Evolutionary conservation across 768 basidiomycete genomes (phyloP).

Genomic region (Phlebiopsis gigantea): DNA sequence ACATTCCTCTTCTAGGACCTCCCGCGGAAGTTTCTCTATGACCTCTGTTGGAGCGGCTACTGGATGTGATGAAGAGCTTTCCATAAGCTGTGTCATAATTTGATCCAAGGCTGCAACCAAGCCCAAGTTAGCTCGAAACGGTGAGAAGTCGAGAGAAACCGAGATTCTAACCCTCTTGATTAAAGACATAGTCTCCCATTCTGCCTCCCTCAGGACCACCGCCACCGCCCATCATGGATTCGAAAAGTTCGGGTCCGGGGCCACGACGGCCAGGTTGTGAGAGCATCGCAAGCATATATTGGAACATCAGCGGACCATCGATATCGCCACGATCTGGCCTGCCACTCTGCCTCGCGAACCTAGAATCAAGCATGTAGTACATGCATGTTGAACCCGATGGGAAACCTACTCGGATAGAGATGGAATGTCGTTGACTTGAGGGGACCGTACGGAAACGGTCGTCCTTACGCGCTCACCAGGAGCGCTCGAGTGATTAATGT

Average conservation of each 20-base stretch:
- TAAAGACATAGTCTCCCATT: constrained; percentile 91
- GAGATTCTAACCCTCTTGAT: constrained; percentile 68
- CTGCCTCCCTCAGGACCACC: constrained; percentile 41
- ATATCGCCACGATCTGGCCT: constrained; percentile 30
- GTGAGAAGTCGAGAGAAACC: neutral
- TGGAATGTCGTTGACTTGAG: constrained; percentile 8
- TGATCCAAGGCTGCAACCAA: constrained; percentile 55
- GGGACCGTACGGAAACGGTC: constrained; percentile 4
- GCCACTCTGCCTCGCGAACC: constrained; percentile 34
- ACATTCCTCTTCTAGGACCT: constrained; percentile 61
- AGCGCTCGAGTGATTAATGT: constrained; percentile 18
- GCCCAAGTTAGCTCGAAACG: neutral
- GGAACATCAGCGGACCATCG: constrained; percentile 60
- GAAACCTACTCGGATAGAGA: constrained; percentile 13
- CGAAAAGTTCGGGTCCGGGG: constrained; percentile 39
- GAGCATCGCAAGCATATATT: constrained; percentile 65
- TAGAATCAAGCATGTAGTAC: constrained; percentile 20
- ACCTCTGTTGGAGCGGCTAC: constrained; percentile 83
- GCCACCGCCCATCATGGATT: constrained; percentile 24
- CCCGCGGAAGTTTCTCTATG: constrained; percentile 59
- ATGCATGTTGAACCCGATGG: neutral
- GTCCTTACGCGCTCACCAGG: constrained; percentile 9
- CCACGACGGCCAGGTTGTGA: constrained; percentile 37
- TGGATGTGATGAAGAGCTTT: constrained; percentile 69
- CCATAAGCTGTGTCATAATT: constrained; percentile 86